Base-by-base conservation (phyloP, 2,329 filamentous ascomycete genomes). In the Dothidotthia symphoricarpi region DNA sequence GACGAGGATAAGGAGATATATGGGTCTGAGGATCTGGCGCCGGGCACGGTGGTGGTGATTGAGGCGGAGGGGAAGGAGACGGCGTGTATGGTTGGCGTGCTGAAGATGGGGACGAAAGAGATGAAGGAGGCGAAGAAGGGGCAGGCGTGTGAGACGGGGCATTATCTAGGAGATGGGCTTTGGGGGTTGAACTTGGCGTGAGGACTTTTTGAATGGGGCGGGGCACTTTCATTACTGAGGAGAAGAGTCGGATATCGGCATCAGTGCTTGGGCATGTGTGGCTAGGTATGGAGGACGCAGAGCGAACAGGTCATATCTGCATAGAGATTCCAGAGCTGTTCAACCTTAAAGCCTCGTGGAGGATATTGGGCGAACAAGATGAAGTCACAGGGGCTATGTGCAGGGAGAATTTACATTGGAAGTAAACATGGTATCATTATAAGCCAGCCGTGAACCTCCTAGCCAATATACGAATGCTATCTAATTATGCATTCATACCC, bases 81-180 rank as follows among this genome's bases (percentile, higher is more conserved):
- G 72, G 88, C 89, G 5, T 96, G 90, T 68, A 80, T 95, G 39
- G 85, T 98, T 0, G 93, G 93, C 0, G 74, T 86, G 48, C 64
- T 98, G 63, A 88, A 88, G 57, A 81, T 85, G 60, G 85, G 89
- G 3, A 96, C 93, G 0, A 83, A 84, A 68, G 89, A 96, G 69
- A 90, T 95, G 66, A 95, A 93, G 78, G 83, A 82, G 51, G 91
- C 91, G 72, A 89, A 88, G 51, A 97, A 97, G 73, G 93, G 93
- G 0, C 86, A 90, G 5, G 93, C 90, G 12, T 87, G 97, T 53
- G 91, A 97, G 73, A 85, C 89, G 45, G 88, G 88, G 22, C 93
- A 98, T 76, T 97, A 85, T 72, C 67, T 97, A 36, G 93, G 93
- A 0, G 93, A 98, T 74, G 93, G 91, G 13, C 71, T 98, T 55